A percentile compares a stretch with the other conserved stretches of the same genome.
Evolutionary conservation across 2,329 filamentous ascomycete species (phyloP).

Genomic region (Fusarium agapanthi): DNA sequence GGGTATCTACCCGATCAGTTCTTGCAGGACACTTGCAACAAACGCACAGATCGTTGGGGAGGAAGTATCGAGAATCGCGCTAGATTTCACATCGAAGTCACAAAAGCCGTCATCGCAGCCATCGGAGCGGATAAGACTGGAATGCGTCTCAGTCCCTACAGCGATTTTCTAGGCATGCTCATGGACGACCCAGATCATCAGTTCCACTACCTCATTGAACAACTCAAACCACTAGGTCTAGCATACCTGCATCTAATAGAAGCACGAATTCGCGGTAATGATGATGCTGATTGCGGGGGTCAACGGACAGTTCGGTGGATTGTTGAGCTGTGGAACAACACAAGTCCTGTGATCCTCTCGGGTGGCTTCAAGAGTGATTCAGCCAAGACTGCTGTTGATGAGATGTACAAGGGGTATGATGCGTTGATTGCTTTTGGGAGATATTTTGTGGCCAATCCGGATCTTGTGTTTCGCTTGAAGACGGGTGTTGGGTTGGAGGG

Average conservation of each 20-base stretch:
- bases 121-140: not conserved
- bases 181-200: not conserved
- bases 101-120: not conserved
- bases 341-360: not conserved
- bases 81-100: not conserved
- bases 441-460: not conserved
- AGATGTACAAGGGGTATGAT: not conserved
- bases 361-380: not conserved
- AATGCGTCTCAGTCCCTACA: not conserved
- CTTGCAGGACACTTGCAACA: not conserved
- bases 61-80: not conserved
- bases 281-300: not conserved
- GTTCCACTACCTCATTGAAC: not conserved
- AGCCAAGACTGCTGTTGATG: not conserved
- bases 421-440: not conserved
- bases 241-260: not conserved
- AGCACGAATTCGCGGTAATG: not conserved
- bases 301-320: not conserved
- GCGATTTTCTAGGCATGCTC: not conserved
- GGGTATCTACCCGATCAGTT: not conserved
- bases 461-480: not conserved
- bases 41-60: not conserved
- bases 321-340: not conserved
- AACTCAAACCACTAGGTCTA: not conserved
- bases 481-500: not conserved